Conservation (phyloP, 257 asterid genomes). For the Solanum pinnatisectum region DNA sequence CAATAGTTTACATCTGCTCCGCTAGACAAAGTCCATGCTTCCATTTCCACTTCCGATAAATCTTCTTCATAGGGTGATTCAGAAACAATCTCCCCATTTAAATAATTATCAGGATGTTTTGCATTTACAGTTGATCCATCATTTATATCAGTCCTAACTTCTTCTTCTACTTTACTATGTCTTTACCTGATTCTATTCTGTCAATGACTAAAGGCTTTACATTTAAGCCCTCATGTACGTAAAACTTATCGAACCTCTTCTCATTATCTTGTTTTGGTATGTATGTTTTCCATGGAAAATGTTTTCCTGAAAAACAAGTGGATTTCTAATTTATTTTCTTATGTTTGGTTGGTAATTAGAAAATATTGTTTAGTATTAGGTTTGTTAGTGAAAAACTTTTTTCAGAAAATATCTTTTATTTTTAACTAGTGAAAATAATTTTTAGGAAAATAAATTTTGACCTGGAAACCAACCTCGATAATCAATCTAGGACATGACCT, state of each 20-base stretch:
- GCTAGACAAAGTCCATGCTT: slow-evolving; percentile 65
- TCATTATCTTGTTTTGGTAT: slow-evolving; percentile 13
- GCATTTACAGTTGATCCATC: slow-evolving; percentile 12
- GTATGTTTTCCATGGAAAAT: too few relatives aligned
- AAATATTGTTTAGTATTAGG: too few relatives aligned
- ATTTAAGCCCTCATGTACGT: slow-evolving; percentile 48
- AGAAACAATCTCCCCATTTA: slow-evolving; percentile 12
- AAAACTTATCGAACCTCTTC: slow-evolving; percentile 48
- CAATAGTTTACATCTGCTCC: slow-evolving; percentile 54
- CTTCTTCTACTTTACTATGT: slow-evolving; percentile 8
- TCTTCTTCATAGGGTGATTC: slow-evolving; percentile 17
- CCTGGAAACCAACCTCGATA: too few relatives aligned
- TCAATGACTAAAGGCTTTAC: slow-evolving; percentile 50
- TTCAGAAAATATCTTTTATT: too few relatives aligned
- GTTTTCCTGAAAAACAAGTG: too few relatives aligned
- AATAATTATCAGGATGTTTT: slow-evolving; percentile 4
- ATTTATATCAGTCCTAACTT: background rate
- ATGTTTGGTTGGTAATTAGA: too few relatives aligned
- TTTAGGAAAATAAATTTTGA: too few relatives aligned
- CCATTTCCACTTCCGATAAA: slow-evolving; percentile 49
- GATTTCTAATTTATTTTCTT: too few relatives aligned
- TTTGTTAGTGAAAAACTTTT: too few relatives aligned
- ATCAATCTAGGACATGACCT: too few relatives aligned
- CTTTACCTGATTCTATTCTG: slow-evolving; percentile 23
- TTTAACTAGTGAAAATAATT: too few relatives aligned